phyloP scores from a whole-genome alignment of 2,329 filamentous ascomycete genomes.

The Paecilomyces formosus region DNA sequence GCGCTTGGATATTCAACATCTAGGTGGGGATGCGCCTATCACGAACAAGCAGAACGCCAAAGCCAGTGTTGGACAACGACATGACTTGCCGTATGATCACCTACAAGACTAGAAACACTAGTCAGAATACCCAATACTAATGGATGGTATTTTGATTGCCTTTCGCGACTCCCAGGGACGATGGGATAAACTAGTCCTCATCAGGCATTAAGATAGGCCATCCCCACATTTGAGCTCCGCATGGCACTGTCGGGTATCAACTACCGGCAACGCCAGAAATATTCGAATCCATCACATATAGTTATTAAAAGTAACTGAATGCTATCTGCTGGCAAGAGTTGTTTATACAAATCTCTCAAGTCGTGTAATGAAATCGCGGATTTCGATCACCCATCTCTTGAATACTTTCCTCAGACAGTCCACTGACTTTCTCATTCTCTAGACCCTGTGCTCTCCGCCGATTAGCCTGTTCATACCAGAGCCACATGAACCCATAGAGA shows the following conservation, averaged over 20 bases:
- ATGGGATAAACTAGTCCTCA: not conserved
- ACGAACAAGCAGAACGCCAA: not conserved
- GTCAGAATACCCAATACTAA: not conserved
- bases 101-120: not conserved
- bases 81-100: not conserved
- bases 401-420: slow-evolving; percentile 34
- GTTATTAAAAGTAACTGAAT: no score
- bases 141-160: not conserved
- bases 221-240: not conserved
- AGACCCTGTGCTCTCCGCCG: slow-evolving; percentile 27
- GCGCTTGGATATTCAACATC: not conserved
- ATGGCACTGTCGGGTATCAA: no score
- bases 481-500: slow-evolving; percentile 50
- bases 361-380: slow-evolving; percentile 32
- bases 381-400: slow-evolving; percentile 37
- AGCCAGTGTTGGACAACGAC: not conserved
- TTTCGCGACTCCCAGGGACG: not conserved
- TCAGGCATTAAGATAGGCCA: not conserved
- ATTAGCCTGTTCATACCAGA: slow-evolving; percentile 46
- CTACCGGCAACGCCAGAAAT: no score
- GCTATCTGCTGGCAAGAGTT: no score
- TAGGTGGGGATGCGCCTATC: not conserved
- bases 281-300: no score
- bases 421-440: slow-evolving; percentile 31
- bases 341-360: slow-evolving; percentile 12